A percentile compares a stretch with the other conserved stretches of the same genome.
Evolutionary conservation across 495 filamentous ascomycete genomes (phyloP).

Genomic region (Terfezia boudieri): DNA sequence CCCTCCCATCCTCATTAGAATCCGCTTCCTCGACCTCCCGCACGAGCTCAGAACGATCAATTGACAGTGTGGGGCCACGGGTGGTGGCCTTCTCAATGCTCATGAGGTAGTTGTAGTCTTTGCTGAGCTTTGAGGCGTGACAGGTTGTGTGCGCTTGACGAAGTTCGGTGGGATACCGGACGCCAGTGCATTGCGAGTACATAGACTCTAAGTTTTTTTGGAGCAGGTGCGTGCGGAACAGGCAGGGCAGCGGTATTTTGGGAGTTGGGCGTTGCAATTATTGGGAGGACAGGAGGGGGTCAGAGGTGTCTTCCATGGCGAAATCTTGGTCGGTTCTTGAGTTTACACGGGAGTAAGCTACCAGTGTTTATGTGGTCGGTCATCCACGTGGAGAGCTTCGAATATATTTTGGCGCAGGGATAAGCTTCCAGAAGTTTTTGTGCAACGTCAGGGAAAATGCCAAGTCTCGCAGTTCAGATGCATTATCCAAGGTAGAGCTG

Average conservation of each 20-base stretch:
- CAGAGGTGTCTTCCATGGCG: not conserved
- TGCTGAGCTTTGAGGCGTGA: conserved; percentile 58
- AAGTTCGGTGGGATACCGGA: conserved; percentile 65
- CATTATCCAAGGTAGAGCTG: no score
- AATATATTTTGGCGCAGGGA: no score
- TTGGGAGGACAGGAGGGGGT: conserved; percentile 28
- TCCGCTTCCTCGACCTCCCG: conserved; percentile 10
- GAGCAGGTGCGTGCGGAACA: conserved; percentile 72
- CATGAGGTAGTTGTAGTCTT: conserved; percentile 85
- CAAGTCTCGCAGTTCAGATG: no score
- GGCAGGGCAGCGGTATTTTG: conserved; percentile 78
- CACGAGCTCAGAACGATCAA: conserved; percentile 3
- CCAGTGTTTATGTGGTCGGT: conserved; percentile 15
- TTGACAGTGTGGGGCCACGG: not conserved
- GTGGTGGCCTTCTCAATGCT: conserved; percentile 50
- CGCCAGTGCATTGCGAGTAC: conserved; percentile 62
- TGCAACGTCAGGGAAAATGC: no score
- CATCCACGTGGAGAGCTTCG: no score
- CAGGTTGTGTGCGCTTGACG: conserved; percentile 35
- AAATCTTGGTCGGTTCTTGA: not conserved
- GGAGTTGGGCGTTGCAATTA: conserved; percentile 54
- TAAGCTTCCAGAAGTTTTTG: no score
- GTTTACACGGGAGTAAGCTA: not conserved
- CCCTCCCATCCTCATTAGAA: conserved; percentile 23
- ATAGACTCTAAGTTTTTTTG: conserved; percentile 66